phyloP scores from a whole-genome alignment of 129 eudicot species.

The Ambrosia trifida region DNA sequence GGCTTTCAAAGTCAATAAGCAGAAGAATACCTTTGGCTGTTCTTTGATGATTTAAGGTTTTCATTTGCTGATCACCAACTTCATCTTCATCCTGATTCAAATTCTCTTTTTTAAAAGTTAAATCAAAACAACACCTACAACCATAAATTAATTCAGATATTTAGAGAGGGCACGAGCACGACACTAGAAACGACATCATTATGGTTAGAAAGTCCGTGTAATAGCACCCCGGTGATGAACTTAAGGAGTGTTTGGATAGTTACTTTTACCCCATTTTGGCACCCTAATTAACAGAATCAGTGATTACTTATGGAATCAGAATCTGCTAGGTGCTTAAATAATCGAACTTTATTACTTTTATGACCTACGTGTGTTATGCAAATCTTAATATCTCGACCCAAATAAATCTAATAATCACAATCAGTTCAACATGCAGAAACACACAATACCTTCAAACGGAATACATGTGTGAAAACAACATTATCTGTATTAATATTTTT shows the following conservation, averaged over 20 bases:
- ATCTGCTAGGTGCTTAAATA: not conserved
- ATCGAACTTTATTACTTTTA: not conserved
- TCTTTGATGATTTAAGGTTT: slow-evolving; percentile 12
- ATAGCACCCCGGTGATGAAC: no score
- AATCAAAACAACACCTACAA: slow-evolving; percentile 30
- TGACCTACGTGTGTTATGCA: not conserved
- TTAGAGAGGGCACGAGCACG: not conserved
- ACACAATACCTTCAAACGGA: no score
- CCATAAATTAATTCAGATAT: not conserved
- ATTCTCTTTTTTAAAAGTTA: slow-evolving; percentile 6
- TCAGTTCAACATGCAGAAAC: not conserved
- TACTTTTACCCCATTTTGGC: no score
- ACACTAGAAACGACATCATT: not conserved
- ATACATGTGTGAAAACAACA: no score
- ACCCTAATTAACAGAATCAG: no score
- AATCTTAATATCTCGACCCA: no score
- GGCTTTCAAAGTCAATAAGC: slow-evolving; percentile 2
- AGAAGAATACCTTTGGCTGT: slow-evolving; percentile 29
- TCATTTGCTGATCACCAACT: slow-evolving; percentile 29
- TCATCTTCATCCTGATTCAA: slow-evolving; percentile 31
- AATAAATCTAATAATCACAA: no score
- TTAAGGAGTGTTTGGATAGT: no score
- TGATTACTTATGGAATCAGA: not conserved
- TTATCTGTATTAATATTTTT: no score
- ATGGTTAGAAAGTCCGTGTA: no score